A percentile compares a stretch with the other conserved stretches of the same genome.
These are phyloP conservation scores for Suillus cothurnatus DNA, from an alignment of 768 basidiomycete species.

Conservation along the genomic window DNA sequence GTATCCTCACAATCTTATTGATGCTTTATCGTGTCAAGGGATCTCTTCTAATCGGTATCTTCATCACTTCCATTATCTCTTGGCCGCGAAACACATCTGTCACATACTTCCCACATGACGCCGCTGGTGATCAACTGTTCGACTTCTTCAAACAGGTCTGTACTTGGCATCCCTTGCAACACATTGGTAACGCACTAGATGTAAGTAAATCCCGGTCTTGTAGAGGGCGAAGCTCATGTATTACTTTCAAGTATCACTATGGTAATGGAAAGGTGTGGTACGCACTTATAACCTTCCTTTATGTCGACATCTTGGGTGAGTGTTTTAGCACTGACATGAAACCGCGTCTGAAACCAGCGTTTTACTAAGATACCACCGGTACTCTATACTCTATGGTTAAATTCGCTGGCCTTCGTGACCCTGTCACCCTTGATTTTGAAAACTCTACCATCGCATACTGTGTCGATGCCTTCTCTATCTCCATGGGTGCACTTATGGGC, in stretches of 20 bases:
- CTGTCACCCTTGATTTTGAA: conserved; percentile 85
- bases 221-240: conserved; percentile 10
- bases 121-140: conserved; percentile 68
- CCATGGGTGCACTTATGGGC: conserved; percentile 79
- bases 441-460: conserved; percentile 82
- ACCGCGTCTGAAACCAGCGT: conserved; percentile 14
- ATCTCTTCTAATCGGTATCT: conserved; percentile 80
- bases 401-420: conserved; percentile 86
- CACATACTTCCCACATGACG: conserved; percentile 80
- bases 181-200: conserved; percentile 67
- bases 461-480: conserved; percentile 79
- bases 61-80: conserved; percentile 82
- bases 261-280: conserved; percentile 82
- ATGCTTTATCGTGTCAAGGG: conserved; percentile 87
- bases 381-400: conserved; percentile 91
- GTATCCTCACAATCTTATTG: conserved; percentile 73
- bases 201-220: conserved; percentile 39
- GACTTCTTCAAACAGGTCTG: conserved; percentile 87
- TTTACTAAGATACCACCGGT: conserved; percentile 47
- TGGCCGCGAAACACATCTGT: conserved; percentile 86
- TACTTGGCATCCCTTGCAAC: conserved; percentile 64
- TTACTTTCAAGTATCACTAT: conserved; percentile 43
- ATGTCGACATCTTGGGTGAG: conserved; percentile 81
- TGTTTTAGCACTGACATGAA: background rate
- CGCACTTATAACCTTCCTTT: conserved; percentile 85